Percentiles rank a stretch among this genome's conserved stretches.
phyloP scores from a whole-genome alignment of 345 rosid genomes.

The Syzygium aromaticum region DNA sequence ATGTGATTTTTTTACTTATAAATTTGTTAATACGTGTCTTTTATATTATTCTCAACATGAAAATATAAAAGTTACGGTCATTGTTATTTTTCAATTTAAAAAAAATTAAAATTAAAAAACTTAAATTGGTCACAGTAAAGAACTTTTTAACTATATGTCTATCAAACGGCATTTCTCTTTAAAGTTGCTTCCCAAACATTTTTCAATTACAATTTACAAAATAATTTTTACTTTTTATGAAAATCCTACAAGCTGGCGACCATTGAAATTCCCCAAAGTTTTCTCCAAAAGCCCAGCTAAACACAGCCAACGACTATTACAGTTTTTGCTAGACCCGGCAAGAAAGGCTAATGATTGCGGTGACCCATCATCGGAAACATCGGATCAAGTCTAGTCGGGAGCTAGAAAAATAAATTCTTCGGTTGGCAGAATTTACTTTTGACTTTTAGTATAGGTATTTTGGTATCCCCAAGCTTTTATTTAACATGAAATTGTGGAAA shows the following conservation, averaged over 20 bases:
- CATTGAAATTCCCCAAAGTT: neutral
- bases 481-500: neutral
- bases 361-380: neutral
- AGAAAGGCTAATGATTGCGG: neutral
- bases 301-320: neutral
- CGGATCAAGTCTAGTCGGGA: neutral
- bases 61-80: neutral
- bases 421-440: neutral
- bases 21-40: neutral
- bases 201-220: neutral
- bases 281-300: neutral
- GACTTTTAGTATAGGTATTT: neutral
- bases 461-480: neutral
- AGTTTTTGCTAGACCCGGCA: neutral
- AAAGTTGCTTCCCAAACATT: neutral
- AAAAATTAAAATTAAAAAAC: neutral
- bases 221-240: neutral
- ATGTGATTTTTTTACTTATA: neutral
- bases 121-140: neutral
- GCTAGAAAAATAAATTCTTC: neutral
- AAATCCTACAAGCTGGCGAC: neutral
- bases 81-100: neutral
- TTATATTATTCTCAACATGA: neutral
- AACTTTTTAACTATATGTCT: neutral
- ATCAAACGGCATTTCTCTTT: neutral